Percentiles rank a stretch among this genome's conserved stretches.
phyloP scores from a whole-genome alignment of 2,329 filamentous ascomycete genomes.

The Epichloe elymi region DNA sequence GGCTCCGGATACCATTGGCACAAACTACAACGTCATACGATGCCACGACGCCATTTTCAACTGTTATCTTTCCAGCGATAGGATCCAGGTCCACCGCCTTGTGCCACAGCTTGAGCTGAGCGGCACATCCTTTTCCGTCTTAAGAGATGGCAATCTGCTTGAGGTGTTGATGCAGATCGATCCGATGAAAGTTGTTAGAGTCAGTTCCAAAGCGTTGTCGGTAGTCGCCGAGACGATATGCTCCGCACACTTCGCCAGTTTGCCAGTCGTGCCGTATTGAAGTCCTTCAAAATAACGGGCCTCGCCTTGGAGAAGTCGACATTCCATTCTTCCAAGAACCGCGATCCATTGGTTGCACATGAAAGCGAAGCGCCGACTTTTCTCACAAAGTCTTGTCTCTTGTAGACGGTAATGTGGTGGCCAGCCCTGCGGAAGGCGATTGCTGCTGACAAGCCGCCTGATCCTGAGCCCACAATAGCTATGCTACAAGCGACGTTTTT shows the following conservation, averaged over 20 bases:
- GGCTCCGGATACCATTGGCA: conserved; percentile 49
- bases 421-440: conserved; percentile 27
- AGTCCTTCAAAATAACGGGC: conserved; percentile 43
- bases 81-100: conserved; percentile 36
- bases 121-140: no score
- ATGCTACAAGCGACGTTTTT: conserved; percentile 16
- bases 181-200: no score
- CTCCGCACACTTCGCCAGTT: conserved; percentile 44
- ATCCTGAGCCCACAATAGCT: conserved; percentile 25
- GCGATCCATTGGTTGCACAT: conserved; percentile 50
- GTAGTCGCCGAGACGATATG: conserved; percentile 47
- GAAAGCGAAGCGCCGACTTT: conserved; percentile 51
- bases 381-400: conserved; percentile 47
- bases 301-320: conserved; percentile 46
- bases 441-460: conserved; percentile 26
- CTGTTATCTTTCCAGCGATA: conserved; percentile 31
- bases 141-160: no score
- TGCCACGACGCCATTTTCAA: conserved; percentile 32
- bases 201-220: conserved; percentile 32
- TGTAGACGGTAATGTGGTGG: conserved; percentile 42
- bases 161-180: no score
- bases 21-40: conserved; percentile 44
- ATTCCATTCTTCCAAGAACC: conserved; percentile 49
- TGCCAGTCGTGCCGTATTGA: conserved; percentile 54
- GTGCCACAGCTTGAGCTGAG: conserved; percentile 36